Evolutionary conservation across 169 alveolate species (phyloP).

Genomic region (Eimeria praecox): DNA sequence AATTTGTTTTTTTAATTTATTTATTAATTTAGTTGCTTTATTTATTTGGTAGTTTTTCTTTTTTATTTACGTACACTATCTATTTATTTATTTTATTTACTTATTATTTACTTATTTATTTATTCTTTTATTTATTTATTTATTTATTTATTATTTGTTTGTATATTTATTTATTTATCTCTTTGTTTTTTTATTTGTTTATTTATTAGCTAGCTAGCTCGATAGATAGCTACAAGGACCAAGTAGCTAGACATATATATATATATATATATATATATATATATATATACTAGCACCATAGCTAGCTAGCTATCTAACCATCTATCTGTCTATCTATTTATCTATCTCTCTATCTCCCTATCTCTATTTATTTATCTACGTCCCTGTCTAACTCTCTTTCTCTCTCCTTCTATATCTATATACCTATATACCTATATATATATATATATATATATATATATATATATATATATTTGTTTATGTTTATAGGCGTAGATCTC

Average conservation of each 20-base stretch:
- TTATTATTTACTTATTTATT: neutral
- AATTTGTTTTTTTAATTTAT: no score
- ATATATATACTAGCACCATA: no score
- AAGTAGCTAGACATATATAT: no score
- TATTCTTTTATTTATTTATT: neutral
- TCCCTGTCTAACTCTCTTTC: no score
- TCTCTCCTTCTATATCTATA: no score
- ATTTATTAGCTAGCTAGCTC: neutral
- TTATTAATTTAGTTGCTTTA: neutral
- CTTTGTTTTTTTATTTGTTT: no score
- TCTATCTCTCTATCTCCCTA: neutral
- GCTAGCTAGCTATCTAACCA: neutral
- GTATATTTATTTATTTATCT: neutral
- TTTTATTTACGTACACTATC: neutral
- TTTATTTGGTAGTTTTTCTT: no score
- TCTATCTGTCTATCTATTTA: neutral
- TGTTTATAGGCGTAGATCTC: slow-evolving; percentile 13
- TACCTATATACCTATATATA: no score
- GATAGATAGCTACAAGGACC: no score
- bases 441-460: neutral
- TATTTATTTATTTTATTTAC: neutral
- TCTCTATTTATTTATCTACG: no score
- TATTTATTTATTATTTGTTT: neutral
- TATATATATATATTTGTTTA: neutral
- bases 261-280: no score